Evolutionary conservation across 257 asterid species (phyloP), one percentile per base, ranked within the genome.

Genomic region (Lycium barbarum): DNA sequence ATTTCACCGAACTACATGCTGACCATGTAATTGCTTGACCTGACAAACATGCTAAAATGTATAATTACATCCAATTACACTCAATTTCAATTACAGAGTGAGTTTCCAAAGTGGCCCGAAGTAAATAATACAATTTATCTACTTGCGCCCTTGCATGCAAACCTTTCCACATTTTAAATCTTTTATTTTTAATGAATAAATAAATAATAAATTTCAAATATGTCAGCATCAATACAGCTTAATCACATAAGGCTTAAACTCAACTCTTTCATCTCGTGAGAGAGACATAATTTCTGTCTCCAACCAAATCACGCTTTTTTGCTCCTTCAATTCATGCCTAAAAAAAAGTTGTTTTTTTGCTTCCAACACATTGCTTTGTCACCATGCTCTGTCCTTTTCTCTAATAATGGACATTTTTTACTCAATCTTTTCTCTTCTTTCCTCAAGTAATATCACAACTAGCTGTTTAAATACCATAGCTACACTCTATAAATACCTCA

Each of bases 191-290:
- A 5, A 61, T 2, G 35, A n/a, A 47, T 76, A 9, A 51, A 22
- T 76, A 51, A 68, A 26, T 26, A 73, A 43, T 10, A 40, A 7
- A 68, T 36, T 68, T 14, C 2, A 67, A 74, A 66, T 20, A 82
- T 74, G 92, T 90, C 94, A 47, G 58, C 86, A 74, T 92, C 93
- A 89, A 49, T 85, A 88, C 91, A 88, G 89, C 90, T 86, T 84
- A 72, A 83, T 58, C 70, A 62, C 54, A 84, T 73, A 20, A 86
- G 86, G 92, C 90, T 87, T 83, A 53, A 79, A 55, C 85, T 87
- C 88, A 87, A 87, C 90, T 84, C 83, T 84, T 79, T 67, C 45
- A 82, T 81, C 35, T 61, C 62, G 81, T 74, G 81, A 74, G 62
- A 49, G 62, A 74, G 45, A 74, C 45, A 51, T 33, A 58, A 22